A percentile compares a stretch with the other conserved stretches of the same genome.
Conservation (phyloP, 495 filamentous ascomycete genomes). For the Penicillium salamii region DNA sequence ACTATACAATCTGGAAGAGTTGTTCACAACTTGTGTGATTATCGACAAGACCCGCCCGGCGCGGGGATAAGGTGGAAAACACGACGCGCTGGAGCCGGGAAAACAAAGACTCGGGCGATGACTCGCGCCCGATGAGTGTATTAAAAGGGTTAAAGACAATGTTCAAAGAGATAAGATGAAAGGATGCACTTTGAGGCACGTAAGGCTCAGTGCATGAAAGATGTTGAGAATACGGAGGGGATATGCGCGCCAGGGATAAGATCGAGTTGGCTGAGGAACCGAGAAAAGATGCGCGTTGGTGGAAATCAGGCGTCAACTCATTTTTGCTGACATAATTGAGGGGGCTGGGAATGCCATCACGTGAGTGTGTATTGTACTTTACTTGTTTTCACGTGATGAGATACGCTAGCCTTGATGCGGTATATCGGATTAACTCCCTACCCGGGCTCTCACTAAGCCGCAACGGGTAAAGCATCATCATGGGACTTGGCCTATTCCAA, state of each 20-base stretch:
- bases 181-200: constrained; percentile 11
- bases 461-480: constrained; percentile 35
- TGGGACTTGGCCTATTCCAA: constrained; percentile 22
- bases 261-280: constrained; percentile 27
- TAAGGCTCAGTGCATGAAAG: constrained; percentile 15
- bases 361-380: too few species aligned
- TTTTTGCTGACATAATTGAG: constrained; percentile 23
- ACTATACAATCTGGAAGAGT: constrained; percentile 8
- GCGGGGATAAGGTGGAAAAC: constrained; percentile 36
- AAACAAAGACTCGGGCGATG: constrained; percentile 31
- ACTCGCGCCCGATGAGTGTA: constrained; percentile 9
- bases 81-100: constrained; percentile 41
- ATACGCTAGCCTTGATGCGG: constrained; percentile 17
- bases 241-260: constrained; percentile 18
- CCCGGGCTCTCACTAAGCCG: constrained; percentile 22
- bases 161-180: constrained; percentile 1
- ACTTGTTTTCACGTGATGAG: constrained; percentile 10
- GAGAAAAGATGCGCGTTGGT: constrained; percentile 23
- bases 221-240: neutral
- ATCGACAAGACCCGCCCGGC: constrained; percentile 35
- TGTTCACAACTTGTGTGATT: constrained; percentile 13
- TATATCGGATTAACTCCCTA: constrained; percentile 12
- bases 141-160: neutral
- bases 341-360: constrained; percentile 24
- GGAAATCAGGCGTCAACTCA: constrained; percentile 23